A percentile compares a stretch with the other conserved stretches of the same genome.
Evolutionary conservation across 176 grass and related monocot species (phyloP).

Genomic region (Luzula sylvatica): DNA sequence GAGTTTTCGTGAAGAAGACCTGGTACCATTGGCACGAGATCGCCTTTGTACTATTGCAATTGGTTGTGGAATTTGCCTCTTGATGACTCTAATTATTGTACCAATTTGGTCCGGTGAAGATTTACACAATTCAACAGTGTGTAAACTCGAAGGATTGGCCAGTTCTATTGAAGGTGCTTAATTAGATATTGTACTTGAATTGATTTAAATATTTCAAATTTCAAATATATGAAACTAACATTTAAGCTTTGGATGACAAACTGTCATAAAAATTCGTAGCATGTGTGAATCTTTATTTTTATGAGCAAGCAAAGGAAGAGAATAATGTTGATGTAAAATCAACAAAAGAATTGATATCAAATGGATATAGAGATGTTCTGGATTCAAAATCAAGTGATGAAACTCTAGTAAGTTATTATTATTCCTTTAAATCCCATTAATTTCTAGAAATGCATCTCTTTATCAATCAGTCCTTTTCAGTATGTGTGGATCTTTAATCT

Average conservation of each 20-base stretch:
- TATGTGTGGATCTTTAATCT: too few species aligned
- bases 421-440: not conserved
- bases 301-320: slow-evolving; percentile 35
- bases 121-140: slow-evolving; percentile 57
- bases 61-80: slow-evolving; percentile 72
- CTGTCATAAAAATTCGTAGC: slow-evolving; percentile 35
- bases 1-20: slow-evolving; percentile 57
- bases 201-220: too few species aligned
- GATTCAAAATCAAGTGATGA: slow-evolving; percentile 95
- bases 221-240: not conserved
- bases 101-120: slow-evolving; percentile 96
- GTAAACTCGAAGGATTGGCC: slow-evolving; percentile 72
- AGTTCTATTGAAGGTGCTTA: slow-evolving; percentile 67
- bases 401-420: slow-evolving; percentile 51
- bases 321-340: slow-evolving; percentile 27
- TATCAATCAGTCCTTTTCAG: too few species aligned
- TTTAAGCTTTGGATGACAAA: slow-evolving; percentile 1
- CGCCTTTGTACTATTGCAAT: slow-evolving; percentile 71
- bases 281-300: slow-evolving; percentile 67
- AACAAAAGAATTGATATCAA: slow-evolving; percentile 47
- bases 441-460: too few species aligned
- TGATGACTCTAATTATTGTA: slow-evolving; percentile 71
- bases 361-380: slow-evolving; percentile 50
- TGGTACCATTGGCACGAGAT: slow-evolving; percentile 53
- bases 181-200: too few species aligned